Evolutionary conservation across 2,329 filamentous ascomycete genomes (phyloP).

Genomic region (Stagonosporopsis tanaceti): DNA sequence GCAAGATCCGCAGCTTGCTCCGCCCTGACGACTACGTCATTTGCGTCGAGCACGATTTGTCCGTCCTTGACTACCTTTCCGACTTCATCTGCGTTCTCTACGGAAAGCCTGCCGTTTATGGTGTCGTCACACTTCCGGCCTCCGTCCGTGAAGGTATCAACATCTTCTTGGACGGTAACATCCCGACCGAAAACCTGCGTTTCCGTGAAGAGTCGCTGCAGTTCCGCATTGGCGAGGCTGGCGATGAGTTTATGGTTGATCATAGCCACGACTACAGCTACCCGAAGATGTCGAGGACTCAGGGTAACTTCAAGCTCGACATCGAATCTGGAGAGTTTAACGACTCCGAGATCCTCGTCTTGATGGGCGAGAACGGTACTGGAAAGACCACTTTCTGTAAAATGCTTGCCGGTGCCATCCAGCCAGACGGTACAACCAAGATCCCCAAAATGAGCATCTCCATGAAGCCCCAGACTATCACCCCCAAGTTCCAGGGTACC

Average conservation of each 20-base stretch:
- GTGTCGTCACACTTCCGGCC: conserved; percentile 93
- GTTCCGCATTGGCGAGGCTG: conserved; percentile 89
- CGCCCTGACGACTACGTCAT: conserved; percentile 94
- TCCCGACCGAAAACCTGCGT: conserved; percentile 96
- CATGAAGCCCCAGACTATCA: conserved; percentile 99
- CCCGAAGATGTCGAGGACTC: conserved; percentile 89
- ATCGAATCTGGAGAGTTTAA: conserved; percentile 89
- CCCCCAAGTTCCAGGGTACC: conserved; percentile 95
- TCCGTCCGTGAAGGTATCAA: conserved; percentile 99
- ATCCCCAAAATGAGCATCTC: conserved; percentile 96
- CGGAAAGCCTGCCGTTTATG: conserved; percentile 92
- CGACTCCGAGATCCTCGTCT: conserved; percentile 97
- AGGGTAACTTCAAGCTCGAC: conserved; percentile 84
- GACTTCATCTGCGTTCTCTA: conserved; percentile 99
- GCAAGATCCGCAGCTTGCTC: conserved; percentile 90
- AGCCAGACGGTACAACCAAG: conserved; percentile 80
- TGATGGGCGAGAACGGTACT: conserved; percentile 99
- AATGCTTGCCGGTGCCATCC: conserved; percentile 89
- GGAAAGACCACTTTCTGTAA: conserved; percentile 99
- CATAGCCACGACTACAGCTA: conserved; percentile 86
- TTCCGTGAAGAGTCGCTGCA: conserved; percentile 97
- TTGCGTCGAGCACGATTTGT: conserved; percentile 98
- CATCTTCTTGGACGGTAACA: conserved; percentile 97
- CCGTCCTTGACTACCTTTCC: conserved; percentile 96
- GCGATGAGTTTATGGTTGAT: conserved; percentile 87